Percentiles rank a stretch among this genome's conserved stretches.
Conservation (phyloP, 2,329 filamentous ascomycete species). For the Fusarium humuli region DNA sequence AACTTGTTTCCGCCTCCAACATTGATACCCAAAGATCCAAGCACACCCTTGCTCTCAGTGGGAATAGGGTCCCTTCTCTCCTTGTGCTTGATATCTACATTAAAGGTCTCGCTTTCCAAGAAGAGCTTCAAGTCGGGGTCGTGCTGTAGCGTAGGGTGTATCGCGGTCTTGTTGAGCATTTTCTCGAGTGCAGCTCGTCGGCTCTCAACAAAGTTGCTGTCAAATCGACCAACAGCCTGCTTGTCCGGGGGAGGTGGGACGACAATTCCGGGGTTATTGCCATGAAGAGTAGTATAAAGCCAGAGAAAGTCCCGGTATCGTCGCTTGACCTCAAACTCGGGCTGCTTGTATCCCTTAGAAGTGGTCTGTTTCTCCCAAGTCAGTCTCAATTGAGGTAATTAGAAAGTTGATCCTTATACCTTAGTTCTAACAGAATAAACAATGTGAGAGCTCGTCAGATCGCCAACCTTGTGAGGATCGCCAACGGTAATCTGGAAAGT, state of each 20-base stretch:
- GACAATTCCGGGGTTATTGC: slow-evolving; percentile 93
- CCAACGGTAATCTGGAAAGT: slow-evolving; percentile 91
- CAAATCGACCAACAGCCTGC: slow-evolving; percentile 95
- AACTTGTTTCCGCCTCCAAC: slow-evolving; percentile 87
- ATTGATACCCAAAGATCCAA: slow-evolving; percentile 84
- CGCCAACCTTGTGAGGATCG: slow-evolving; percentile 97
- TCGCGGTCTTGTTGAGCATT: slow-evolving; percentile 96
- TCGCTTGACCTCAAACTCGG: slow-evolving; percentile 92
- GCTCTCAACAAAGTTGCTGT: slow-evolving; percentile 95
- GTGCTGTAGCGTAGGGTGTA: slow-evolving; percentile 89
- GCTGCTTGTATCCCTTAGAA: slow-evolving; percentile 93
- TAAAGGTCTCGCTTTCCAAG: slow-evolving; percentile 95
- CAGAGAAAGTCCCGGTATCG: slow-evolving; percentile 97
- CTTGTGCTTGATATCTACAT: slow-evolving; percentile 97
- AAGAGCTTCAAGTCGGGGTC: slow-evolving; percentile 96
- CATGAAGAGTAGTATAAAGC: slow-evolving; percentile 95
- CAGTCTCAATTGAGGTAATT: background rate
- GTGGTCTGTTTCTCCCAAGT: slow-evolving; percentile 72
- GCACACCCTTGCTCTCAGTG: slow-evolving; percentile 91
- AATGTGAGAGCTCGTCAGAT: slow-evolving; percentile 95
- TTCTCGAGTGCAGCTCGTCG: slow-evolving; percentile 91
- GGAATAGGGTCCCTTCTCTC: slow-evolving; percentile 89
- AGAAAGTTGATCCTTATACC: slow-evolving; percentile 60
- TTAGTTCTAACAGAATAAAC: slow-evolving; percentile 96
- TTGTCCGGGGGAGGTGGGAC: slow-evolving; percentile 97